A percentile compares a stretch with the other conserved stretches of the same genome.
Conservation (phyloP, 306 rosid genomes). For the Rosa multiflora region DNA sequence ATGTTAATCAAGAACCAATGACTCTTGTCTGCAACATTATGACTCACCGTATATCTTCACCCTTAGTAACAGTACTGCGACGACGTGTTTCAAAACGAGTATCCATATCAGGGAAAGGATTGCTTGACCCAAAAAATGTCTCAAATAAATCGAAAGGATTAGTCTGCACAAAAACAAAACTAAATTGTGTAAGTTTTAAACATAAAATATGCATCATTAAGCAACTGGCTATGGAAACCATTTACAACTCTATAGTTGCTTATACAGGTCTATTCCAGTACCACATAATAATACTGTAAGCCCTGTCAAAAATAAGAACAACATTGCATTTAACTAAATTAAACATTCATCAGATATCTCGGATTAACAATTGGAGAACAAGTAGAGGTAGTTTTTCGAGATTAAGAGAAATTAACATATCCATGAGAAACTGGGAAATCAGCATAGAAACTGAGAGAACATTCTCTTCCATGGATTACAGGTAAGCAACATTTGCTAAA, state of each 20-base stretch:
- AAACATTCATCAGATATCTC: not conserved
- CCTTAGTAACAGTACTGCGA: conserved; percentile 86
- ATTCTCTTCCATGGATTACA: conserved; percentile 1
- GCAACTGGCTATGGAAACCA: not conserved
- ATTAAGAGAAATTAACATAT: not conserved
- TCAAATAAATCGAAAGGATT: conserved; percentile 97
- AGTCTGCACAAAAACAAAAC: conserved; percentile 53
- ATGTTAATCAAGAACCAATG: conserved; percentile 21
- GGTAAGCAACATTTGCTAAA: not conserved
- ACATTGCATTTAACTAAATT: not conserved
- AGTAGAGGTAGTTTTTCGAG: not conserved
- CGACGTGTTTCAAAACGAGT: conserved; percentile 83
- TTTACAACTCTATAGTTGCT: not conserved
- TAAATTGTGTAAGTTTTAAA: conserved; percentile 11
- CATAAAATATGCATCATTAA: not conserved
- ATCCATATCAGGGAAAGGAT: conserved; percentile 84
- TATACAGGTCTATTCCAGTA: not conserved
- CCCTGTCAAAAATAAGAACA: conserved; percentile 2
- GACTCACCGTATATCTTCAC: conserved; percentile 92
- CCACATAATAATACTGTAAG: not conserved
- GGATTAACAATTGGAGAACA: not conserved
- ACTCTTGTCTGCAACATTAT: conserved; percentile 14
- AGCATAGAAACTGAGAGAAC: not conserved
- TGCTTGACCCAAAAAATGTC: conserved; percentile 86
- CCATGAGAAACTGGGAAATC: not conserved